Evolutionary conservation across 1,139 yeast genomes (phyloP), one percentile per base, ranked within the genome.

Genomic region (Saccharomyces hybrid): DNA sequence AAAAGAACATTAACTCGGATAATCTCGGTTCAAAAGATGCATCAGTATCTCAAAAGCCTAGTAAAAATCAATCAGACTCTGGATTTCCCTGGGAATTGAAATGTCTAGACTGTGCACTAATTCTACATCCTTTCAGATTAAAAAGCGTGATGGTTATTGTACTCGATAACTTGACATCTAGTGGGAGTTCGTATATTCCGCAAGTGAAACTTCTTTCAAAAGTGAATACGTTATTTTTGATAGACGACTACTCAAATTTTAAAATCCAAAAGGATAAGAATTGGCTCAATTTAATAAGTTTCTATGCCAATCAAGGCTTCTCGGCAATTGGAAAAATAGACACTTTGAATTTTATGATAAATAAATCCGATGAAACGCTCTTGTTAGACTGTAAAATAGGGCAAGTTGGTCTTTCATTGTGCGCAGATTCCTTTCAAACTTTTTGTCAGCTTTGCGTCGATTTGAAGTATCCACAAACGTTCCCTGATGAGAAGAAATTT

Each of bases 381-480:
- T 38, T 38, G 25, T 38, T 38, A 6, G 44, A 38, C n/a, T 38
- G 44, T 1, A 76, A 76, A 50, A 65, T 81, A 13, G 87, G 82
- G 54, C 73, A 75, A 13, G 65, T 80, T 23, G 76, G 74, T 27
- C 52, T 86, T 0, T 84, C 84, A 44, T 63, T 89, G 1, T 90
- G 97, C 72, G 93, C 97, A 0, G 98, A 91, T 68, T 88, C 97
- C 0, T 78, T 84, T 0, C 86, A 88, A 63, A 81, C 91, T 5
- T 70, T 90, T 47, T 60, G 81, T 1, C 95, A 86, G 60, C 65
- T 88, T 23, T 58, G 86, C 13, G 84, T 81, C 59, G 96, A 89
- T 62, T 73, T 90, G 64, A 88, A 86, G 61, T 80, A 81, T 11
- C 91, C 91, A 0, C 71, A 87, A 3, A 73, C 76, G 13, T 80